Conservation (phyloP, 306 rosid species). For the Acacia acuminata region DNA sequence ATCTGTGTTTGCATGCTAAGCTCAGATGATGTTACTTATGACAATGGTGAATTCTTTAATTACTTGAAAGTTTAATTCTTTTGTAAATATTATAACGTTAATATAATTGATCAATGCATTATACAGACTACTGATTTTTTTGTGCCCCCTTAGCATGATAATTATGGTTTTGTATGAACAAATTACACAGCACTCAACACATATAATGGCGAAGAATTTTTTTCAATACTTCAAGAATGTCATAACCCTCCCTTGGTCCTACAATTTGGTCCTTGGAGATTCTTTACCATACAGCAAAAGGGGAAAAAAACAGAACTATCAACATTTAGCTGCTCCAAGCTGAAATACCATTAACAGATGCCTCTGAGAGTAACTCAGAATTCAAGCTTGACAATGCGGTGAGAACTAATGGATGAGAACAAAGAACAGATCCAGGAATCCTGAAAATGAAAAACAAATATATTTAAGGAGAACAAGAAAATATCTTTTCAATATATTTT, state of each 20-base stretch:
- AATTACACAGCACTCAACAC: neutral
- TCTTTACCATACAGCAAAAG: neutral
- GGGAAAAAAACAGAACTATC: neutral
- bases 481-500: neutral
- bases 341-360: conserved; percentile 88
- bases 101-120: neutral
- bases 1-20: neutral
- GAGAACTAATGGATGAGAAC: conserved; percentile 90
- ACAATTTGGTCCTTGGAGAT: neutral
- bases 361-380: conserved; percentile 91
- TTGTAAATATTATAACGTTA: neutral
- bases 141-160: neutral
- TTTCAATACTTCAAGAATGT: neutral
- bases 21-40: neutral
- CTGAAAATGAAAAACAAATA: conserved; percentile 51
- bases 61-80: neutral
- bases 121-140: neutral
- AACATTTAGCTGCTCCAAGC: neutral
- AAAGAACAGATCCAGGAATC: conserved; percentile 87
- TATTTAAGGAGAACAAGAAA: conserved; percentile 3
- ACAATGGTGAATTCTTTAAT: neutral
- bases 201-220: neutral
- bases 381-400: conserved; percentile 91
- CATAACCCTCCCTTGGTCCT: neutral
- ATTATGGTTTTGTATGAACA: neutral